Percentiles rank a stretch among this genome's conserved stretches.
Evolutionary conservation across 1,284 basidiomycete genomes (phyloP).

Genomic region (Apiotrichum porosum): DNA sequence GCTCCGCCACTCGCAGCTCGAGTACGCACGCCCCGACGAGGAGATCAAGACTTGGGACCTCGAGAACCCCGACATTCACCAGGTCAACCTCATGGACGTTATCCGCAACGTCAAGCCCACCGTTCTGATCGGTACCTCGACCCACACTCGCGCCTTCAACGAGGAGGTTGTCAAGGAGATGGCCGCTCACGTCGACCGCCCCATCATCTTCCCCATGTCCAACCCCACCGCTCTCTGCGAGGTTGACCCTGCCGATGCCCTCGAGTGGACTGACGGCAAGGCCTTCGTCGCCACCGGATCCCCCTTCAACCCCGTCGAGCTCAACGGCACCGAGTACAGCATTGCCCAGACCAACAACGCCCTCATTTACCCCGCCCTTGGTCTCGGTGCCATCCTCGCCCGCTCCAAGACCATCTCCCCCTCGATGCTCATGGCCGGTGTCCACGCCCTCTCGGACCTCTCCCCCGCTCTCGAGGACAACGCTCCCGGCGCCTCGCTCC

Average conservation of each 20-base stretch:
- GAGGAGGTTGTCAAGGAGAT: constrained; percentile 66
- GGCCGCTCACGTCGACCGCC: constrained; percentile 63
- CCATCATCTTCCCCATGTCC: constrained; percentile 75
- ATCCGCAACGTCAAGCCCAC: constrained; percentile 67
- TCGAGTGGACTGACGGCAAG: constrained; percentile 64
- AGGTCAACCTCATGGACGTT: constrained; percentile 51
- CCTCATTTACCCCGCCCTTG: constrained; percentile 72
- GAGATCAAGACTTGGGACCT: constrained; percentile 47
- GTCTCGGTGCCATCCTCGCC: constrained; percentile 64
- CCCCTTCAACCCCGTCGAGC: constrained; percentile 70
- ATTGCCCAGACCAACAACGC: constrained; percentile 53
- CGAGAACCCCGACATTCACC: constrained; percentile 22
- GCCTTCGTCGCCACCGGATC: constrained; percentile 75
- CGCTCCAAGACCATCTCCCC: constrained; percentile 62
- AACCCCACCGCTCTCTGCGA: constrained; percentile 75
- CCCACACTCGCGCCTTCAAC: constrained; percentile 71
- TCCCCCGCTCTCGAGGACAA: constrained; percentile 64
- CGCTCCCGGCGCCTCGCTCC: constrained; percentile 53
- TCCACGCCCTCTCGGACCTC: constrained; percentile 61
- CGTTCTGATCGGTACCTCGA: constrained; percentile 78
- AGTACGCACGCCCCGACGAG: constrained; percentile 48
- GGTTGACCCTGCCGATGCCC: constrained; percentile 57
- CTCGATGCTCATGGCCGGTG: constrained; percentile 65
- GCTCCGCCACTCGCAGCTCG: constrained; percentile 46
- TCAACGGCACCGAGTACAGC: constrained; percentile 50